Conservation (phyloP, 371 early-diverging fungal genomes). For the Apophysomyces ossiformis region DNA sequence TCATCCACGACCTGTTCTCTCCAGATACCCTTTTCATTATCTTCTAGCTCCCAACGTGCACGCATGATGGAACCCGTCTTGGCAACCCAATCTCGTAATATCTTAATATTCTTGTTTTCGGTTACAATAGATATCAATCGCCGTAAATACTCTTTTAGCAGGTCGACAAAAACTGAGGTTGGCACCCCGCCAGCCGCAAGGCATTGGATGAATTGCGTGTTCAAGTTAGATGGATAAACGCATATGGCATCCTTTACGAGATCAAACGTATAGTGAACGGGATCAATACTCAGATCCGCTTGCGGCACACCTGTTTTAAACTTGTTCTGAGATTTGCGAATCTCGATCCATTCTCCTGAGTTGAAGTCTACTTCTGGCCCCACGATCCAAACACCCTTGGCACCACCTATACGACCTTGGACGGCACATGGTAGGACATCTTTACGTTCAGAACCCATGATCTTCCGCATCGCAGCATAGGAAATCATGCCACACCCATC, state of each 20-base stretch:
- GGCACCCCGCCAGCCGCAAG: constrained; percentile 47
- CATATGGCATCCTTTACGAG: constrained; percentile 41
- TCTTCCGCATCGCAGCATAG: constrained; percentile 45
- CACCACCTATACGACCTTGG: constrained; percentile 57
- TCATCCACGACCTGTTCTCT: constrained; percentile 14
- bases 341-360: constrained; percentile 41
- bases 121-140: constrained; percentile 34
- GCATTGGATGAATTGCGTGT: constrained; percentile 55
- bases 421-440: constrained; percentile 51
- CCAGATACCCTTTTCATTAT: background rate
- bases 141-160: constrained; percentile 42
- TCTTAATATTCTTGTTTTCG: constrained; percentile 33
- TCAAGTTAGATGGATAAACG: constrained; percentile 43
- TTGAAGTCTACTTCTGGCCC: constrained; percentile 37
- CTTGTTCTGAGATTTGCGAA: constrained; percentile 48
- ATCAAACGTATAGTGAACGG: constrained; percentile 50
- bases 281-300: constrained; percentile 31
- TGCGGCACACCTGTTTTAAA: constrained; percentile 43
- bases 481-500: constrained; percentile 60
- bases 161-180: constrained; percentile 37
- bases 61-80: constrained; percentile 36
- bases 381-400: constrained; percentile 56
- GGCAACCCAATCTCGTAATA: constrained; percentile 45
- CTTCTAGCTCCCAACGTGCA: constrained; percentile 39
- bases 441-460: constrained; percentile 36